phyloP scores from a whole-genome alignment of 2,329 filamentous ascomycete species.

The Fonsecaea erecta region DNA sequence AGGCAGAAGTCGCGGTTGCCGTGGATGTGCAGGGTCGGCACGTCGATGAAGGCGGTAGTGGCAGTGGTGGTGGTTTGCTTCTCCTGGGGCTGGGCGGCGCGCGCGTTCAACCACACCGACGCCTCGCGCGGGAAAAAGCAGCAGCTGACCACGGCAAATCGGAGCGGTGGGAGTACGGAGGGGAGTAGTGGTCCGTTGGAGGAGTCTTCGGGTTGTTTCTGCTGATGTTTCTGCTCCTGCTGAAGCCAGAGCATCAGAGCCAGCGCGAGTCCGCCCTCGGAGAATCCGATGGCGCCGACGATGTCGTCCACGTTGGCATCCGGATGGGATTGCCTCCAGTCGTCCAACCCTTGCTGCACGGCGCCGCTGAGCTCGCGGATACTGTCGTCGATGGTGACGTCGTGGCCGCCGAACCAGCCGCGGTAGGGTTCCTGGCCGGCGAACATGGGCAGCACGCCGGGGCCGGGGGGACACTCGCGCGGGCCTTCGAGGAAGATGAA shows the following conservation, averaged over 20 bases:
- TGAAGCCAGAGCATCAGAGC: conserved; percentile 22
- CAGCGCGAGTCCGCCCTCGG: conserved; percentile 22
- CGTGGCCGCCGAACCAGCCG: conserved; percentile 22
- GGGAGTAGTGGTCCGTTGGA: neutral
- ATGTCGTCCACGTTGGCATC: conserved; percentile 19
- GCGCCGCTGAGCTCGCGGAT: conserved; percentile 18
- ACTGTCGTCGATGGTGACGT: conserved; percentile 18
- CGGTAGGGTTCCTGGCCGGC: conserved; percentile 19
- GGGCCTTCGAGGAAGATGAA: conserved; percentile 23
- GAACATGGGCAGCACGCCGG: conserved; percentile 21
- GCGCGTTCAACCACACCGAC: conserved; percentile 10
- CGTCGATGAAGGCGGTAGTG: conserved; percentile 8
- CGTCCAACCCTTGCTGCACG: conserved; percentile 13
- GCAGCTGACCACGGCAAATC: conserved; percentile 16
- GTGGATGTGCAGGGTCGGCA: conserved; percentile 20
- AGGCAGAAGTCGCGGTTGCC: conserved; percentile 13
- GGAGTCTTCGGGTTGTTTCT: neutral
- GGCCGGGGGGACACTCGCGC: conserved; percentile 1
- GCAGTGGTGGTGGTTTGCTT: no score
- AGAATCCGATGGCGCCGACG: conserved; percentile 22
- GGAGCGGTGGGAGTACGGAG: conserved; percentile 13
- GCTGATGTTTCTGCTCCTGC: conserved; percentile 15
- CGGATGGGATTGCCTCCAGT: conserved; percentile 12
- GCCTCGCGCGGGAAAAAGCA: conserved; percentile 17
- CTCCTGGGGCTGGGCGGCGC: conserved; percentile 8